These are phyloP conservation scores for Talaromyces sp. DNA, from an alignment of 2,329 filamentous ascomycete species.

Conservation along the genomic window DNA sequence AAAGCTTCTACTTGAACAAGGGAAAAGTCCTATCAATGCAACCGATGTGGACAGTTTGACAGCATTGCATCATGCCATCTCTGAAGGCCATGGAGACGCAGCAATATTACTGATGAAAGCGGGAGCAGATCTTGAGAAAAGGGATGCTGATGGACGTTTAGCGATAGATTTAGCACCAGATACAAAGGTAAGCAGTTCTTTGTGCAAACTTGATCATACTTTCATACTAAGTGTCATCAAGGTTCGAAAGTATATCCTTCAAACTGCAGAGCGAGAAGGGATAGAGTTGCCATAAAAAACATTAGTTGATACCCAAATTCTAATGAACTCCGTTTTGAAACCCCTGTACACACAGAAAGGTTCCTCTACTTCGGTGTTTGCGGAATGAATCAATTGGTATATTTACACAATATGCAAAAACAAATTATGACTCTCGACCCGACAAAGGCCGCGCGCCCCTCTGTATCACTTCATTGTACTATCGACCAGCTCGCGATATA, in stretches of 20 bases:
- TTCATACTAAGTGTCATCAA: conserved; percentile 24
- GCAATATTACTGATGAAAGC: conserved; percentile 76
- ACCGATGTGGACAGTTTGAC: conserved; percentile 79
- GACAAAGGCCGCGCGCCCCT: not conserved
- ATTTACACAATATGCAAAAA: conserved; percentile 11
- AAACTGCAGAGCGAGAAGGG: conserved; percentile 76
- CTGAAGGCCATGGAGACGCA: conserved; percentile 64
- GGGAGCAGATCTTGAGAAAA: conserved; percentile 76
- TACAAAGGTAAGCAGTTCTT: conserved; percentile 56
- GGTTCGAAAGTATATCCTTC: conserved; percentile 71
- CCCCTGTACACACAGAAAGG: not conserved
- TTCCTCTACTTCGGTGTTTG: not conserved
- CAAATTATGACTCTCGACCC: not conserved
- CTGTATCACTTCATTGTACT: conserved; percentile 62
- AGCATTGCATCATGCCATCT: conserved; percentile 70
- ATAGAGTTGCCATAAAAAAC: conserved; percentile 52
- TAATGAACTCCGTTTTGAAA: not conserved
- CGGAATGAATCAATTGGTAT: conserved; percentile 8
- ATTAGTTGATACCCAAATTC: conserved; percentile 9
- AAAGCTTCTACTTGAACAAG: conserved; percentile 67
- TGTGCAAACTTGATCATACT: not conserved
- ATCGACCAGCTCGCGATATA: conserved; percentile 90
- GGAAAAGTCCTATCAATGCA: conserved; percentile 72
- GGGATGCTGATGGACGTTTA: conserved; percentile 62
- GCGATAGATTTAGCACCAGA: conserved; percentile 83